phyloP scores from a whole-genome alignment of 1,284 basidiomycete species.

The Naganishia albida region DNA sequence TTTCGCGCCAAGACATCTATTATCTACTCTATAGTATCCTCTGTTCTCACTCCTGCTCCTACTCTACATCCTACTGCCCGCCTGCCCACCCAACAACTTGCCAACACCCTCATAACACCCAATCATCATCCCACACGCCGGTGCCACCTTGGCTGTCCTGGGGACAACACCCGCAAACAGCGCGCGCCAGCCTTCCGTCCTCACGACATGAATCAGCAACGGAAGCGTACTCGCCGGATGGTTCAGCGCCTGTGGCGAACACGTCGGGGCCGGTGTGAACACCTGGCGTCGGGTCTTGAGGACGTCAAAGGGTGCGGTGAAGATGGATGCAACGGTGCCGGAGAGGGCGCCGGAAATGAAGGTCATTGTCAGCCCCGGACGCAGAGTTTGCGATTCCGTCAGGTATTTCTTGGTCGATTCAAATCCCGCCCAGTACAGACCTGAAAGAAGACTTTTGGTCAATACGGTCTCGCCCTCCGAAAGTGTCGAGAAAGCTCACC shows the following conservation, averaged over 20 bases:
- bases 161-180: constrained; percentile 85
- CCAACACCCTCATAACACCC: constrained; percentile 80
- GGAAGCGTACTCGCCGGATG: constrained; percentile 58
- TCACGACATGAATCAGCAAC: constrained; percentile 68
- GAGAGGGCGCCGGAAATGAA: constrained; percentile 51
- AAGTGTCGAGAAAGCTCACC: background rate
- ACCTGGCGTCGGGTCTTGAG: constrained; percentile 89
- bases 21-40: background rate
- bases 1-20: background rate
- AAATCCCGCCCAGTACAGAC: constrained; percentile 54
- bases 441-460: constrained; percentile 32
- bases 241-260: constrained; percentile 44
- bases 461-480: background rate
- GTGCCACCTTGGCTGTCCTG: constrained; percentile 91
- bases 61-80: constrained; percentile 25
- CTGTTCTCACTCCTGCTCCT: background rate
- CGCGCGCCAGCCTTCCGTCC: constrained; percentile 73
- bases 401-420: constrained; percentile 50
- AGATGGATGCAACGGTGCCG: constrained; percentile 68
- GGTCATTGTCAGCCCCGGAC: constrained; percentile 45
- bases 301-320: constrained; percentile 95
- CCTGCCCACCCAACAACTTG: constrained; percentile 45
- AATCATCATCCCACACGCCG: constrained; percentile 87
- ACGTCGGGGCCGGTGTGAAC: constrained; percentile 51
- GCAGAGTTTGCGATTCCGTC: constrained; percentile 36